Conservation (phyloP, 331 rosid species). For the Rosa hybrid region DNA sequence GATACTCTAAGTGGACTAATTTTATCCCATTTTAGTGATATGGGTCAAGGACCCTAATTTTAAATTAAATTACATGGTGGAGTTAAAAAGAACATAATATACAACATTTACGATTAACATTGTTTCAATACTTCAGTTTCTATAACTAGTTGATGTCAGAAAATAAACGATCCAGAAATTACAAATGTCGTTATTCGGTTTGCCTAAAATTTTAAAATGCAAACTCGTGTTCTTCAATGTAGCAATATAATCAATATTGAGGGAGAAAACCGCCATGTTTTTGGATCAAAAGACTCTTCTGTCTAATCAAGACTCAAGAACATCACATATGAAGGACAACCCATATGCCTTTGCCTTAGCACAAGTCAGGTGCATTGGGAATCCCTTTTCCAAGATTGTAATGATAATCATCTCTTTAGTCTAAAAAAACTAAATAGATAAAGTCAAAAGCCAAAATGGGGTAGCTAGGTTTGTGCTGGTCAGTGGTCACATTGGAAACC, state of each 20-base stretch:
- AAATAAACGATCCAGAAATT: no score
- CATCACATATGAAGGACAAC: conserved; percentile 15
- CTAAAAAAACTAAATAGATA: not conserved
- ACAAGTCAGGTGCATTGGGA: conserved; percentile 19
- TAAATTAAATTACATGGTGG: not conserved
- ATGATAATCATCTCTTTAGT: not conserved
- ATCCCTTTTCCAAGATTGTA: not conserved
- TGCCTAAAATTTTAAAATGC: no score
- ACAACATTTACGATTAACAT: no score
- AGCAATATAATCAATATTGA: not conserved
- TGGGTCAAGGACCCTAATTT: no score
- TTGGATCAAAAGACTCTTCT: not conserved
- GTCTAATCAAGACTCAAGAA: not conserved
- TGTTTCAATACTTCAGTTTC: no score
- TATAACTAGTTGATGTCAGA: no score
- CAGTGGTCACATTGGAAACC: conserved; percentile 24
- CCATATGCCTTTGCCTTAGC: conserved; percentile 13
- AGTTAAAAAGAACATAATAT: not conserved
- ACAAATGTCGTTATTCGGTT: no score
- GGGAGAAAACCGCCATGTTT: not conserved
- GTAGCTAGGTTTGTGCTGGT: conserved; percentile 27
- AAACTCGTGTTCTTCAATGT: not conserved
- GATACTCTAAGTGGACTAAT: no score
- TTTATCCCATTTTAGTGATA: no score
- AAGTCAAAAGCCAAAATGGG: conserved; percentile 35